Evolutionary conservation across 106 monocot genomes (phyloP).

Genomic region (Phalaenopsis aphrodite): DNA sequence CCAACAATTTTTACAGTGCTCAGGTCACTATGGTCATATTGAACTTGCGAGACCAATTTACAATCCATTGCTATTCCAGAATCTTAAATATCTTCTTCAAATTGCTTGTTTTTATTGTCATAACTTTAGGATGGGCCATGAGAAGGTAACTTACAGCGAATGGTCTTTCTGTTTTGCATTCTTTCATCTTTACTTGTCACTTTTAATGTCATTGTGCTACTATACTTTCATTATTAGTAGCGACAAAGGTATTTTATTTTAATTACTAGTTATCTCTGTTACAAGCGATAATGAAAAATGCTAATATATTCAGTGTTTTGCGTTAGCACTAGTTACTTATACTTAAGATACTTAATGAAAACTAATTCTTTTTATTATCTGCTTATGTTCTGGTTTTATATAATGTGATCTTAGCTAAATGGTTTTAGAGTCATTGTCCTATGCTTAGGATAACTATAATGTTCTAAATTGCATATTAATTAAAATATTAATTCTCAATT

Average conservation of each 20-base stretch:
- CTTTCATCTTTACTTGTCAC: neutral
- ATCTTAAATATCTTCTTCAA: conserved; percentile 55
- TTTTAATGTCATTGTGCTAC: neutral
- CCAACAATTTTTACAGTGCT: conserved; percentile 46
- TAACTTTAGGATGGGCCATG: conserved; percentile 37
- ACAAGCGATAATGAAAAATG: neutral
- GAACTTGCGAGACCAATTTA: conserved; percentile 61
- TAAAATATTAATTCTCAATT: neutral
- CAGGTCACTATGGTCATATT: conserved; percentile 92
- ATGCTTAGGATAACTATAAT: neutral
- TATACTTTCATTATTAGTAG: neutral
- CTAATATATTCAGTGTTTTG: neutral
- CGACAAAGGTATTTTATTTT: neutral
- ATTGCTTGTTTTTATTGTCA: conserved; percentile 71
- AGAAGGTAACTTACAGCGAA: conserved; percentile 34
- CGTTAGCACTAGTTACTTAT: neutral
- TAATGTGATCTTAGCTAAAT: neutral
- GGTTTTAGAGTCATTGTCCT: neutral
- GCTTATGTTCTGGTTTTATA: neutral
- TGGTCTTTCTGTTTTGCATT: neutral
- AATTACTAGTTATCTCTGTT: neutral
- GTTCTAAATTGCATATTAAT: neutral
- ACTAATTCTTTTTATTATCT: neutral
- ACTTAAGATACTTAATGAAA: neutral
- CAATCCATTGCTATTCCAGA: conserved; percentile 70